These are phyloP conservation scores for Linnemannia exigua DNA, from an alignment of 192 early-diverging fungal genomes.

Conservation along the genomic window DNA sequence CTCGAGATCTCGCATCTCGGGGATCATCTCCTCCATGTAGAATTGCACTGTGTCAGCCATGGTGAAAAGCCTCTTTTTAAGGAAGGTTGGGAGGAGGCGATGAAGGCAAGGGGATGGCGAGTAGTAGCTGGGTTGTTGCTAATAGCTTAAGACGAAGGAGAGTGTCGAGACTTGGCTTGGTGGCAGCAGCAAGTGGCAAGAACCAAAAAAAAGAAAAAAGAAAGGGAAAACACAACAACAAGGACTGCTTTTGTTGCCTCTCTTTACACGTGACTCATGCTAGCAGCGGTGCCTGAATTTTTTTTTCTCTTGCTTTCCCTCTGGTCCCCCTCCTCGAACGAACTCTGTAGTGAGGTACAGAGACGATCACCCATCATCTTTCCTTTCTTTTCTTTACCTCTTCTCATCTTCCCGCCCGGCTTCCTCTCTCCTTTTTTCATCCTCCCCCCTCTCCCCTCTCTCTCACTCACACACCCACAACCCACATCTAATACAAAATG, in stretches of 20 bases:
- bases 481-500: slow-evolving; percentile 42
- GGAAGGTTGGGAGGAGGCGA: not conserved
- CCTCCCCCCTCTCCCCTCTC: not conserved
- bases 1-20: slow-evolving; percentile 93
- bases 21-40: slow-evolving; percentile 94
- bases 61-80: slow-evolving; percentile 15
- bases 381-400: not conserved
- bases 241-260: slow-evolving; percentile 13
- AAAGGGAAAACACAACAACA: slow-evolving; percentile 1
- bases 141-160: not conserved
- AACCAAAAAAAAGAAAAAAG: slow-evolving; percentile 24
- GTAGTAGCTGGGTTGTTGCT: not conserved
- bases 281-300: slow-evolving; percentile 7
- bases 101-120: not conserved
- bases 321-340: not conserved
- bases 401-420: slow-evolving; percentile 9
- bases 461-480: not conserved
- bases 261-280: slow-evolving; percentile 7
- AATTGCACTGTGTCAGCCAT: slow-evolving; percentile 95
- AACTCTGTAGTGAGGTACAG: not conserved
- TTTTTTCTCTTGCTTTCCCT: slow-evolving; percentile 19
- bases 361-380: slow-evolving; percentile 17
- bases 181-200: not conserved
- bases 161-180: not conserved
- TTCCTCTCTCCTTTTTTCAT: not conserved